phyloP scores from a whole-genome alignment of 352 stramenopile species.

The Elongisporangium undulatum region DNA sequence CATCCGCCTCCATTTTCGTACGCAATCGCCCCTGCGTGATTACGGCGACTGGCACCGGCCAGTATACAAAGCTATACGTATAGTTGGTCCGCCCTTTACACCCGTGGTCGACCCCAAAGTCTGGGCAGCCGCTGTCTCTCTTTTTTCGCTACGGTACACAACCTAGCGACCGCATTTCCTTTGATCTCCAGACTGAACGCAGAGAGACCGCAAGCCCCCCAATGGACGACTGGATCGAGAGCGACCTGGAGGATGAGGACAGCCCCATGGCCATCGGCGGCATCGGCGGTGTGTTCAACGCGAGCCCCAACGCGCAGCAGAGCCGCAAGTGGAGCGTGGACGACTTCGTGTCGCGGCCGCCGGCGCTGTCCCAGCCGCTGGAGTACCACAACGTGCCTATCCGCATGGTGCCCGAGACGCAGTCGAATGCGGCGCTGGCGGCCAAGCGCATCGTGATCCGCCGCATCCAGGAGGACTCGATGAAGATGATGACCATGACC shows the following conservation, averaged over 20 bases:
- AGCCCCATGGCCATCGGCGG: conserved; percentile 53
- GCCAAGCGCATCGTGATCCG: conserved; percentile 69
- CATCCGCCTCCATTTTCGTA: not conserved
- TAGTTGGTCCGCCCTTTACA: not conserved
- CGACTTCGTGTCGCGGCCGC: conserved; percentile 16
- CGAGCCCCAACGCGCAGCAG: conserved; percentile 45
- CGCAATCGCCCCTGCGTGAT: not conserved
- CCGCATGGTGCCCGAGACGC: conserved; percentile 37
- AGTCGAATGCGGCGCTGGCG: conserved; percentile 26
- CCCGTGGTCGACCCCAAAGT: not conserved
- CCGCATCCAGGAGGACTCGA: conserved; percentile 71
- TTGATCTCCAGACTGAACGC: not conserved
- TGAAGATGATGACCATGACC: conserved; percentile 67
- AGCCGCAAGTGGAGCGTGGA: conserved; percentile 6
- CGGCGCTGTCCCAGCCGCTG: conserved; percentile 16
- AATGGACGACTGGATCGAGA: conserved; percentile 63
- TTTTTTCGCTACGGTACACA: not conserved
- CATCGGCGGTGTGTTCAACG: conserved; percentile 72
- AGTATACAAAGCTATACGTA: not conserved
- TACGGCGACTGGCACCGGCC: not conserved
- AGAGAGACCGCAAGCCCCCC: not conserved
- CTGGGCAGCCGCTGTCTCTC: not conserved
- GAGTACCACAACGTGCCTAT: conserved; percentile 50
- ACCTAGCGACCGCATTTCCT: not conserved
- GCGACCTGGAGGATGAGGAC: conserved; percentile 54